Percentiles rank a stretch among this genome's conserved stretches.
Evolutionary conservation across 2,329 filamentous ascomycete genomes (phyloP).

Genomic region (Ophiostoma australiae): DNA sequence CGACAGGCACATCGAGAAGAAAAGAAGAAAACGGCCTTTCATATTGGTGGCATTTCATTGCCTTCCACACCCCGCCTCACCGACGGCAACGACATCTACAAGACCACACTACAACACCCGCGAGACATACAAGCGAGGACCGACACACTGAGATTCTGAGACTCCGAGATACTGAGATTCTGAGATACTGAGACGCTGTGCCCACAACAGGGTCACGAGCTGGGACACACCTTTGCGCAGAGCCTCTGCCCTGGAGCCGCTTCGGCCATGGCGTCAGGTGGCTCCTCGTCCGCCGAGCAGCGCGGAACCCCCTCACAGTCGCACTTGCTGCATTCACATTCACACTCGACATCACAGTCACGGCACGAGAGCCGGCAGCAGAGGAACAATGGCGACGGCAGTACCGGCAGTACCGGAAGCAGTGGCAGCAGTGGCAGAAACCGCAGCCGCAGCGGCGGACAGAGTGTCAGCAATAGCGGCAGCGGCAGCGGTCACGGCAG

Average conservation of each 20-base stretch:
- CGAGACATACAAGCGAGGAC: background rate
- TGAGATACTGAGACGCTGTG: background rate
- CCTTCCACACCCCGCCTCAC: background rate
- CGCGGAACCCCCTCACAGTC: slow-evolving; percentile 19
- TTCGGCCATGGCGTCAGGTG: slow-evolving; percentile 24
- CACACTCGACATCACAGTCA: slow-evolving; percentile 15
- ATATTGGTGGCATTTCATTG: background rate
- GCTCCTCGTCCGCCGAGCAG: slow-evolving; percentile 22
- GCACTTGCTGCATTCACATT: slow-evolving; percentile 16
- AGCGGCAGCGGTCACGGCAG: slow-evolving; percentile 8
- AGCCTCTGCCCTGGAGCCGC: slow-evolving; percentile 19
- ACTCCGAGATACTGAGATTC: too few relatives aligned
- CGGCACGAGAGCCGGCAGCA: slow-evolving; percentile 16
- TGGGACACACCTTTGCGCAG: background rate
- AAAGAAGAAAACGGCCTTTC: background rate
- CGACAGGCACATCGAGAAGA: background rate
- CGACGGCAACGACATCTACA: background rate
- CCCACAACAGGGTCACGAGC: background rate
- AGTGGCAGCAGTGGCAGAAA: slow-evolving; percentile 4
- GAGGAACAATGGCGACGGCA: background rate
- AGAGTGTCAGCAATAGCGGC: background rate
- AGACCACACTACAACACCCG: background rate
- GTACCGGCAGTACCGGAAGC: slow-evolving; percentile 13
- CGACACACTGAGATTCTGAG: too few relatives aligned
- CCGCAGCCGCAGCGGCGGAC: background rate